These are phyloP conservation scores for Hypoxylon lenormandii DNA, from an alignment of 495 filamentous ascomycete species.

Conservation along the genomic window DNA sequence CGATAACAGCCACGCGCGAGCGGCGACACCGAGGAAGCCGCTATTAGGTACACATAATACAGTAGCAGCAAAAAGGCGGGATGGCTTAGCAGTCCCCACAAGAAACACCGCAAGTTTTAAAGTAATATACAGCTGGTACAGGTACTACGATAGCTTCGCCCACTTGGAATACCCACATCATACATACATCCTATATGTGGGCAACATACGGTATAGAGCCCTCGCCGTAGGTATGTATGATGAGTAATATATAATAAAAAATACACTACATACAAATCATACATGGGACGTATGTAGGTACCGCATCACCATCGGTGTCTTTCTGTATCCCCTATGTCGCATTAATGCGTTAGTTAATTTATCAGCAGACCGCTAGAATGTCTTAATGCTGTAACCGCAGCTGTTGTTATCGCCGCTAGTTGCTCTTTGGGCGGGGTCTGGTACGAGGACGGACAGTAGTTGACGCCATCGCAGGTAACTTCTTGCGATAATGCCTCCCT, in stretches of 20 bases:
- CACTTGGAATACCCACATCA: neutral
- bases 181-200: neutral
- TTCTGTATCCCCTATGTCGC: conserved; percentile 12
- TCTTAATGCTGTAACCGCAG: conserved; percentile 11
- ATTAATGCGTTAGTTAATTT: conserved; percentile 45
- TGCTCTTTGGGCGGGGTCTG: conserved; percentile 9
- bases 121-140: neutral
- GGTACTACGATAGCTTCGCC: neutral
- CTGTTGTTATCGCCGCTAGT: conserved; percentile 24
- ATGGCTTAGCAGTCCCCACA: conserved; percentile 13
- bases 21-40: conserved; percentile 44
- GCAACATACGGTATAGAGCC: neutral
- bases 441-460: conserved; percentile 26
- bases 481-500: conserved; percentile 35
- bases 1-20: conserved; percentile 3
- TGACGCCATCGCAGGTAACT: conserved; percentile 47
- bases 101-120: neutral
- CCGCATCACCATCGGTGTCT: conserved; percentile 17
- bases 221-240: neutral
- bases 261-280: conserved; percentile 4
- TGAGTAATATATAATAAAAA: conserved; percentile 24
- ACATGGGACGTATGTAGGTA: conserved; percentile 3
- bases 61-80: conserved; percentile 6
- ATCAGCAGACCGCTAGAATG: conserved; percentile 43
- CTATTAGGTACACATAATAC: too few relatives aligned